Evolutionary conservation across 1,139 yeast species (phyloP).

Genomic region (Suhomyces panamericanus): DNA sequence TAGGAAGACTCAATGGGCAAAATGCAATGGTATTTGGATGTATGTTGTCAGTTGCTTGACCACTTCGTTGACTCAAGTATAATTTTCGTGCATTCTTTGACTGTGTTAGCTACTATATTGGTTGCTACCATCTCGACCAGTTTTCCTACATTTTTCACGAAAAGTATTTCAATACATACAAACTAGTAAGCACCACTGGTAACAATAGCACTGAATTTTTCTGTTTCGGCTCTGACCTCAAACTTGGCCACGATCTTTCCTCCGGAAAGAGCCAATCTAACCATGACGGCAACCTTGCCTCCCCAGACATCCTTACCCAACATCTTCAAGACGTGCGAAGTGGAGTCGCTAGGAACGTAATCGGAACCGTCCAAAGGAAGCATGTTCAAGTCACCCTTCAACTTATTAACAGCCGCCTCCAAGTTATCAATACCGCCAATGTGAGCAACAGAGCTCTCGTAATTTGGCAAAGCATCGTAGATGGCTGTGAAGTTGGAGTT

Average conservation of each 20-base stretch:
- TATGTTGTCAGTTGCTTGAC: no score
- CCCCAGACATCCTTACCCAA: constrained; percentile 82
- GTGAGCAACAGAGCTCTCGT: constrained; percentile 38
- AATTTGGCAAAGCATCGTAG: constrained; percentile 66
- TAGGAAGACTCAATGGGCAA: no score
- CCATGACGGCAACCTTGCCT: constrained; percentile 64
- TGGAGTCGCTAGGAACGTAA: constrained; percentile 57
- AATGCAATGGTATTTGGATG: no score
- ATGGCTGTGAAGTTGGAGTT: constrained; percentile 72
- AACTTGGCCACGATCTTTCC: constrained; percentile 77
- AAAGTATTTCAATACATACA: background rate
- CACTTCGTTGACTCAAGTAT: no score
- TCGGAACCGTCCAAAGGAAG: constrained; percentile 82
- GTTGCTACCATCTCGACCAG: no score
- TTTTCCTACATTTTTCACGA: background rate
- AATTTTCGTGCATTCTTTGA: no score
- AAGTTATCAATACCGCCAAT: constrained; percentile 35
- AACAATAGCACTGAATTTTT: constrained; percentile 24
- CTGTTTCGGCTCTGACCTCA: constrained; percentile 64
- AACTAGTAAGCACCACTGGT: constrained; percentile 19
- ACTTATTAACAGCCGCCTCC: constrained; percentile 43
- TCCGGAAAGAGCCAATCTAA: constrained; percentile 72
- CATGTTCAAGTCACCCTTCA: constrained; percentile 66
- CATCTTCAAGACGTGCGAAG: constrained; percentile 73
- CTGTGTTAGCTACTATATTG: no score